Evolutionary conservation across 2,329 filamentous ascomycete genomes (phyloP).

Genomic region (Pseudonectria buxi): DNA sequence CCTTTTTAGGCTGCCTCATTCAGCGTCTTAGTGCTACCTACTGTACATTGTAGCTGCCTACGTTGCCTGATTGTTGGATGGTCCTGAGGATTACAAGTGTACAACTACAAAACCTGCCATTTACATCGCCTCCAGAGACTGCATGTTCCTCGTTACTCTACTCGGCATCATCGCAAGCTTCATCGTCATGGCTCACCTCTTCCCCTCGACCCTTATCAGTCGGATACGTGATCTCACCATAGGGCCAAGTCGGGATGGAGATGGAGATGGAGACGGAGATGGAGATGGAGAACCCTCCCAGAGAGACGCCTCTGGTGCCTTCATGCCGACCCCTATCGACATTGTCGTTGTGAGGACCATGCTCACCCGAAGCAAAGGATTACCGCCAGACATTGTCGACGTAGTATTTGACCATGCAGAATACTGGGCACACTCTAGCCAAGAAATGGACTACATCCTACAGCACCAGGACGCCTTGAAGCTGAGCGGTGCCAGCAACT

Average conservation of each 20-base stretch:
- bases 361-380: constrained; percentile 33
- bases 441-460: constrained; percentile 21
- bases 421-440: constrained; percentile 52
- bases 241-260: too few relatives aligned
- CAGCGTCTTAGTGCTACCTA: too few relatives aligned
- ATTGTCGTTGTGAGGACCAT: constrained; percentile 42
- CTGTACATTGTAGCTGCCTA: too few relatives aligned
- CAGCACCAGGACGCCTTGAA: constrained; percentile 16
- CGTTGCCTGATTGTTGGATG: too few relatives aligned
- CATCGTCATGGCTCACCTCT: constrained; percentile 23
- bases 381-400: constrained; percentile 52
- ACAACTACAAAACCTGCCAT: too few relatives aligned
- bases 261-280: constrained; percentile 1
- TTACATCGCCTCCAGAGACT: neutral
- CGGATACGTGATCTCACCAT: constrained; percentile 8
- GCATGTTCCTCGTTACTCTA: constrained; percentile 12
- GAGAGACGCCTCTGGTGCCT: constrained; percentile 4
- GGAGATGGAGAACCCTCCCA: neutral
- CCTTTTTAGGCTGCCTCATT: too few relatives aligned
- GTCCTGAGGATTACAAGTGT: too few relatives aligned
- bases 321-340: constrained; percentile 39
- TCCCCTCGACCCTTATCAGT: constrained; percentile 15
- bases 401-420: constrained; percentile 52
- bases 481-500: constrained; percentile 15
- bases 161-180: constrained; percentile 4